Evolutionary conservation across 805 yeast species (phyloP), one percentile per base, ranked within the genome.

Genomic region (Kluyveromyces starmeri): DNA sequence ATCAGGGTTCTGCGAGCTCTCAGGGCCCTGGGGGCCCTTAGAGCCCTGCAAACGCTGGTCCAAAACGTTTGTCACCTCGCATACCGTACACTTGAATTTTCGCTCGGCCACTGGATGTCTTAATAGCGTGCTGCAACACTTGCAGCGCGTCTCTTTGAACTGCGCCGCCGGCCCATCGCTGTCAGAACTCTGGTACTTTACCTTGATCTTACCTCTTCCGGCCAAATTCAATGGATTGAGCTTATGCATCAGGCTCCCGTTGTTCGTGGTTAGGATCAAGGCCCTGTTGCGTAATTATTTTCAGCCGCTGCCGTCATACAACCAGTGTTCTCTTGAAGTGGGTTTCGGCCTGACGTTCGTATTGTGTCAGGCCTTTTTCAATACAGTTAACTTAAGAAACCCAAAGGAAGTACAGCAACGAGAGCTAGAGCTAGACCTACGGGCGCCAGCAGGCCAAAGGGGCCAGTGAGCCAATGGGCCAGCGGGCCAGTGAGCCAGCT

Each of bases 31-130:
- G 23, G 11, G 10, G 10, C 15, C 13, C 13, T 24, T 9, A n/a
- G 27, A 10, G 10, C 15, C 15, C 7, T 24, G 10, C 13, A 15
- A n/a, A 7, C 8, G 7, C 7, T 9, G 15, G 10, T 6, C 10
- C 12, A 62, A 32, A 9, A 60, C 41, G 20, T 62, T 59, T 1
- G 74, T 73, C 5, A 78, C 68, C 23, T 63, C 66, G 47, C 94
- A 83, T 4, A 73, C 63, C 0, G 76, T 63, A 48, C 94, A 83
- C 38, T 70, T 68, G 49, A 71, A 76, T 37, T 61, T 67, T 5
- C 41, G 25, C 4, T 56, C 58, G 7, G 47, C 38, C 2, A 51
- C 41, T 0, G 70, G 70, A 31, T 64, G 55, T 34, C 59, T 63
- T 20, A 70, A 45, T 11, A 59, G 37, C 0, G 70, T 61, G 1